These are phyloP conservation scores for Cryptococcus amylolentus DNA, from an alignment of 1,284 basidiomycete genomes.

Conservation along the genomic window DNA sequence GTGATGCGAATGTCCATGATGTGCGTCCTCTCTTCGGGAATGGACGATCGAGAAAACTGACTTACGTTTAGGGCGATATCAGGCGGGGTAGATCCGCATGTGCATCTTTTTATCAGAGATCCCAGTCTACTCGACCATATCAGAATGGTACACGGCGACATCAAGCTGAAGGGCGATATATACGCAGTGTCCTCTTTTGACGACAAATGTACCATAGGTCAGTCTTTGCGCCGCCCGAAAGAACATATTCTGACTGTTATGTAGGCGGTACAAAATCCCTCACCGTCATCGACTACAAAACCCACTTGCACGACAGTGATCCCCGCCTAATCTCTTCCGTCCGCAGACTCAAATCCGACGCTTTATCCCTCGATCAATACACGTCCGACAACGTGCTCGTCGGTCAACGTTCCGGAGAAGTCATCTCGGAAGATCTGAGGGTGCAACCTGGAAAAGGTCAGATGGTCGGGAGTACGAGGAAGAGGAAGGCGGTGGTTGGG, in stretches of 20 bases:
- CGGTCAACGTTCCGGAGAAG: slow-evolving; percentile 27
- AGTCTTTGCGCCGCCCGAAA: slow-evolving; percentile 3
- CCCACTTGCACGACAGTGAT: background rate
- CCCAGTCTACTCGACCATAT: slow-evolving; percentile 19
- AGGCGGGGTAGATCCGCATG: slow-evolving; percentile 33
- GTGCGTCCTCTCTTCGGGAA: slow-evolving; percentile 18
- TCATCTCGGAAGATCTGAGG: slow-evolving; percentile 33
- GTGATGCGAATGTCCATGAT: slow-evolving; percentile 30
- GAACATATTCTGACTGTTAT: background rate
- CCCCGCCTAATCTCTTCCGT: background rate
- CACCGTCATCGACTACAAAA: slow-evolving; percentile 14
- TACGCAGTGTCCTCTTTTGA: slow-evolving; percentile 32
- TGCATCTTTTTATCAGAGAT: slow-evolving; percentile 33
- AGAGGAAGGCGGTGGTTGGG: slow-evolving; percentile 32
- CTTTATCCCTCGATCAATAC: slow-evolving; percentile 30
- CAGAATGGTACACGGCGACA: slow-evolving; percentile 19
- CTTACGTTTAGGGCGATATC: slow-evolving; percentile 21
- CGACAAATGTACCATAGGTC: slow-evolving; percentile 31
- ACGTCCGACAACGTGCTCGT: slow-evolving; percentile 27
- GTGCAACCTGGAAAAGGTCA: background rate
- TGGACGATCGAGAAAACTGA: background rate
- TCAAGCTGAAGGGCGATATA: slow-evolving; percentile 32
- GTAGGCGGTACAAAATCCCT: slow-evolving; percentile 10
- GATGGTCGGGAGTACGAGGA: background rate
- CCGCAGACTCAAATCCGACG: slow-evolving; percentile 28